phyloP scores from a whole-genome alignment of 441 rosid genomes.

The Gossypium laxum region DNA sequence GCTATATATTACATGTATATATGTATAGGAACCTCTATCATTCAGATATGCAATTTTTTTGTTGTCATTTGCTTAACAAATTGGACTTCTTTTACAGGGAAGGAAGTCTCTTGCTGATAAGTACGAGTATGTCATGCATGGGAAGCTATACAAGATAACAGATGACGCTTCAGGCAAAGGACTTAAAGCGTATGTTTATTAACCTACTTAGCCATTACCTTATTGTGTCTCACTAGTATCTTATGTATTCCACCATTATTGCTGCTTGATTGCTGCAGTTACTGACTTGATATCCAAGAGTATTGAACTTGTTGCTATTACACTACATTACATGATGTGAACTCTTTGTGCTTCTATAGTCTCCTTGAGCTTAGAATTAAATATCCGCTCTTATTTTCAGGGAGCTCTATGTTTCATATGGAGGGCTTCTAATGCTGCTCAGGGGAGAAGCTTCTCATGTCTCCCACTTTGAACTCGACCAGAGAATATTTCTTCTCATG shows the following conservation, averaged over 20 bases:
- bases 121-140: conserved; percentile 84
- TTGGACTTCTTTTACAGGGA: conserved; percentile 31
- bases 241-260: not conserved
- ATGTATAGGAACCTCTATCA: not conserved
- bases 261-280: not conserved
- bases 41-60: not conserved
- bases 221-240: not conserved
- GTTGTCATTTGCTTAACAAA: not conserved
- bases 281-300: not conserved
- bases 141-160: conserved; percentile 74
- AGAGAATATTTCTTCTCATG: conserved; percentile 69
- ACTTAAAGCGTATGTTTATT: conserved; percentile 51
- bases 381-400: conserved; percentile 29
- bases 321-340: not conserved
- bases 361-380: not conserved
- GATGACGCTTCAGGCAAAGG: conserved; percentile 55
- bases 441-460: conserved; percentile 38
- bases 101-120: conserved; percentile 78
- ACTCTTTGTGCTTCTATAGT: not conserved
- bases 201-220: not conserved
- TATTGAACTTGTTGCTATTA: not conserved
- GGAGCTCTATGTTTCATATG: conserved; percentile 72
- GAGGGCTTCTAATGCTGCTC: conserved; percentile 76
- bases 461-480: conserved; percentile 67
- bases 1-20: not conserved